These are phyloP conservation scores for Chimonanthus praecox DNA, from an alignment of 164 flowering plant species.

Conservation along the genomic window DNA sequence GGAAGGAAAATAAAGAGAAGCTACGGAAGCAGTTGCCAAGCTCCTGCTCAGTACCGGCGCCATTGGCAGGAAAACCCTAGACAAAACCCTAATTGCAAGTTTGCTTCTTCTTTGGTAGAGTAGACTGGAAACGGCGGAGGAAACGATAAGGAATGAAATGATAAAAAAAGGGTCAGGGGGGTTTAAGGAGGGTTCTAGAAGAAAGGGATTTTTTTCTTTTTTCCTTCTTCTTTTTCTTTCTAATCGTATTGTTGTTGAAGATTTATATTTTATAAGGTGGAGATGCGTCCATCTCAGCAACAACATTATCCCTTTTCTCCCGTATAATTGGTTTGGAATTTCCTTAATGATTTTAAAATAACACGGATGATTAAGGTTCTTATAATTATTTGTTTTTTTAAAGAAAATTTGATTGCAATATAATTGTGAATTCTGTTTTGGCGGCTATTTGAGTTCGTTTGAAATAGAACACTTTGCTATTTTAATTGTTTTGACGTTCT, in stretches of 20 bases:
- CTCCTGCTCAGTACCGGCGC: constrained; percentile 78
- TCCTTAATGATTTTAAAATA: no score
- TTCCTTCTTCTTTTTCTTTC: no score
- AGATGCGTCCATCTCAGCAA: constrained; percentile 49
- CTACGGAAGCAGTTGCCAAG: constrained; percentile 43
- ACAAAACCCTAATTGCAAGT: neutral
- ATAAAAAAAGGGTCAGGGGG: constrained; percentile 18
- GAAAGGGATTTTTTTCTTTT: neutral
- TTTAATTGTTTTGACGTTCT: no score
- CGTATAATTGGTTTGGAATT: no score
- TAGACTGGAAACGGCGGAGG: neutral
- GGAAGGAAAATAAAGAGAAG: constrained; percentile 42
- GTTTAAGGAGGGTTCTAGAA: constrained; percentile 24
- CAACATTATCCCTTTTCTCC: no score
- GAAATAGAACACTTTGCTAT: no score
- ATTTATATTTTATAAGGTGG: constrained; percentile 32
- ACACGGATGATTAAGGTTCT: no score
- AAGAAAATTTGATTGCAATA: no score
- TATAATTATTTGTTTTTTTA: no score
- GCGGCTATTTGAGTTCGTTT: no score
- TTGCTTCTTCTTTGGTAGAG: neutral
- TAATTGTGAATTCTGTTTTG: no score
- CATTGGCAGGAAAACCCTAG: constrained; percentile 25
- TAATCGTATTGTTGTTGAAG: neutral
- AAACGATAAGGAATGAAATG: neutral